phyloP scores from a whole-genome alignment of 495 filamentous ascomycete genomes.

The Acidomyces sp. region DNA sequence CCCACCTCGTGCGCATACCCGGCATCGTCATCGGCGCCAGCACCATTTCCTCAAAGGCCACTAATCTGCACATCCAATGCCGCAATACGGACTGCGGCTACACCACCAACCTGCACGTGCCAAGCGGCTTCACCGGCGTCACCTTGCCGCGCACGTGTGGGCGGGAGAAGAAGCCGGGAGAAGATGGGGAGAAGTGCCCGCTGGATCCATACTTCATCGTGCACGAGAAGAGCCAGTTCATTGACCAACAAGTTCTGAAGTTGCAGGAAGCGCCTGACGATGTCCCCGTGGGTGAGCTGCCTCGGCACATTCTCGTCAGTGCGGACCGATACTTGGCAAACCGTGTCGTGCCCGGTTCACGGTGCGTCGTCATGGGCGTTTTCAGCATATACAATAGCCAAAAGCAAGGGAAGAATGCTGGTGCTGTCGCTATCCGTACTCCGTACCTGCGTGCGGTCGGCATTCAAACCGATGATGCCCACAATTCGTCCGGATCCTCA shows the following conservation, averaged over 20 bases:
- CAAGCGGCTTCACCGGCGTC: conserved; percentile 75
- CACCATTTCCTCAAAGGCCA: conserved; percentile 91
- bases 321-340: conserved; percentile 95
- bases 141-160: conserved; percentile 69
- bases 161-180: conserved; percentile 44
- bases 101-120: conserved; percentile 54
- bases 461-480: conserved; percentile 78
- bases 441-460: conserved; percentile 93
- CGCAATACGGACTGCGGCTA: conserved; percentile 75
- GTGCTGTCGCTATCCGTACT: conserved; percentile 83
- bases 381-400: conserved; percentile 96
- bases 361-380: conserved; percentile 91
- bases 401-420: conserved; percentile 53
- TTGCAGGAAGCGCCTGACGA: conserved; percentile 97
- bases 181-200: conserved; percentile 58
- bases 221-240: conserved; percentile 89
- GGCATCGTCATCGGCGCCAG: conserved; percentile 97
- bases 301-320: conserved; percentile 84
- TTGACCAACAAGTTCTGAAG: conserved; percentile 97
- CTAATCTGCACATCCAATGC: conserved; percentile 73
- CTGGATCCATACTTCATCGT: conserved; percentile 91
- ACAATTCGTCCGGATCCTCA: conserved; percentile 73
- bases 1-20: conserved; percentile 86
- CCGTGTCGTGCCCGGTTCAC: conserved; percentile 84
- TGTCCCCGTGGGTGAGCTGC: conserved; percentile 92